Evolutionary conservation across 768 basidiomycete species (phyloP), one percentile per base, ranked within the genome.

Genomic region (Cyclocybe aegerita): DNA sequence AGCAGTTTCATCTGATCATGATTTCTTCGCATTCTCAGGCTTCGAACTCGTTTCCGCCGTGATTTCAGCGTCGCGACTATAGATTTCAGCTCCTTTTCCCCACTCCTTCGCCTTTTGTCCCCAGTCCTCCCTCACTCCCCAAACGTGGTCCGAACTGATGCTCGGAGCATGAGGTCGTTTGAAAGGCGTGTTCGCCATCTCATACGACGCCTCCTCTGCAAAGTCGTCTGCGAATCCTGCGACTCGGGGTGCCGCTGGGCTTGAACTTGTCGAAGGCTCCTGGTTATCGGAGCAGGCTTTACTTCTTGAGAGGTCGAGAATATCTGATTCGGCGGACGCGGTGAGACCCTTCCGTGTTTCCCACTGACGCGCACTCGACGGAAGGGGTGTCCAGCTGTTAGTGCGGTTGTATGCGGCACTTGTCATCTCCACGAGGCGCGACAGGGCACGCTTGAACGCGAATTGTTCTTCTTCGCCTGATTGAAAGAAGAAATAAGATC

Each of bases 371-470:
- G 52, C 39, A 35, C 37, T 51, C 10, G 40, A 10, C 3, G 70
- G 63, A 4, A 75, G 64, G 9, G 74, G 76, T 3, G 57, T 53
- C 74, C 76, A 76, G 7, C 43, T 47, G 42, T 65, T 66, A 17
- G 65, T 53, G 14, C 46, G 51, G 33, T 59, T 56, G 58, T 77
- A 75, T 14, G 44, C 52, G 39, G 63, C 60, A 53, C 72, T 73
- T 12, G 78, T 78, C 79, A 83, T 83, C 64, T 85, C 81, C 50
- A 75, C 65, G 14, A 84, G 65, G 17, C 81, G 70, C 10, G 81
- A 83, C 14, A 83, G 73, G 1, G 82, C 83, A 36, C 82, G 75
- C 66, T 80, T 80, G 71, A 77, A 84, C 1, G 80, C 80, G 58
- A 84, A 83, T 33, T 78, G 74, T 62, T 85, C 82, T 56, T 84